phyloP scores from a whole-genome alignment of 371 early-diverging fungal species.

The Apophysomyces ossiformis region DNA sequence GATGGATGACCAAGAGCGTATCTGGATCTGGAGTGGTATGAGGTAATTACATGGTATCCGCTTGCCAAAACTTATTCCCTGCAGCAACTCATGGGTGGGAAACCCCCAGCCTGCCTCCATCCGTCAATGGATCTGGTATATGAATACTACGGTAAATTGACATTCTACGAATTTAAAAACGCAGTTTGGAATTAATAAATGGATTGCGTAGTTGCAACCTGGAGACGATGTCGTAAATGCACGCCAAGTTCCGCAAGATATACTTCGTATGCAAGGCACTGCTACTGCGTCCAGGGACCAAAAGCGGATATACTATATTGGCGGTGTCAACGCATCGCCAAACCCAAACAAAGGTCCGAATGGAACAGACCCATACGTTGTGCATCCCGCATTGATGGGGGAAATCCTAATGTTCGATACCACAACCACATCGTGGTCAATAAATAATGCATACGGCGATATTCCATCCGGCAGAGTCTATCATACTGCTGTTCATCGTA shows the following conservation, averaged over 20 bases:
- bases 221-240: neutral
- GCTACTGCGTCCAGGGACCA: neutral
- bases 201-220: neutral
- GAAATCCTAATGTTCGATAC: slow-evolving; percentile 20
- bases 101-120: neutral
- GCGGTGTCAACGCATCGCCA: neutral
- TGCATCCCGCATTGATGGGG: slow-evolving; percentile 11
- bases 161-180: neutral
- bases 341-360: neutral
- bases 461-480: slow-evolving; percentile 17
- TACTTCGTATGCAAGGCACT: neutral
- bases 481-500: slow-evolving; percentile 17
- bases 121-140: neutral
- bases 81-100: neutral
- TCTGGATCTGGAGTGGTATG: neutral
- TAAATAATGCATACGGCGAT: neutral
- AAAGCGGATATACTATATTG: neutral
- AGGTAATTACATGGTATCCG: neutral
- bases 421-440: slow-evolving; percentile 1
- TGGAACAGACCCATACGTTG: neutral
- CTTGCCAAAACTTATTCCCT: neutral
- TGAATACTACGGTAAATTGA: neutral
- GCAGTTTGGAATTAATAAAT: neutral
- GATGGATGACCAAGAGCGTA: neutral
- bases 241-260: neutral